Conservation (phyloP, 352 stramenopile genomes). For the Phytophthora chlamydospora region DNA sequence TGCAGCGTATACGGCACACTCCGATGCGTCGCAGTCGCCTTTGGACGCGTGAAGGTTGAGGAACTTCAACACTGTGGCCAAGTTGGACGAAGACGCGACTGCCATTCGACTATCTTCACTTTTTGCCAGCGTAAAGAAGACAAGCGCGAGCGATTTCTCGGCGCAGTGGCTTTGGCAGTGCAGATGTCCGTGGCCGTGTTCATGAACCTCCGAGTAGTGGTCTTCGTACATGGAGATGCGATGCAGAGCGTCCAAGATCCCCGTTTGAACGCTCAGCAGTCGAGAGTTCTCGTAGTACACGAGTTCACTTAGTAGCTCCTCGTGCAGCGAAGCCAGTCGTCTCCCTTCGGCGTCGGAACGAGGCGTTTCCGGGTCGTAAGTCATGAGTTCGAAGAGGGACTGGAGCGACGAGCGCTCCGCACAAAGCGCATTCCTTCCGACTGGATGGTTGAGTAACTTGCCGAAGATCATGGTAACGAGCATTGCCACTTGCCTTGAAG, state of each 20-base stretch:
- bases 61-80: conserved; percentile 47
- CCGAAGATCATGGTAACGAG: conserved; percentile 63
- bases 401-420: conserved; percentile 49
- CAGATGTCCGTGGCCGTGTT: not conserved
- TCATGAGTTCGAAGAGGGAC: conserved; percentile 61
- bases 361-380: conserved; percentile 5
- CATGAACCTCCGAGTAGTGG: not conserved
- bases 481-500: conserved; percentile 27
- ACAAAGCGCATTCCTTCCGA: conserved; percentile 54
- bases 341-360: conserved; percentile 4
- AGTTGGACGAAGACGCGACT: conserved; percentile 40
- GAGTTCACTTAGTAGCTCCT: conserved; percentile 56
- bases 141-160: conserved; percentile 43
- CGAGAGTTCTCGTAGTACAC: conserved; percentile 64
- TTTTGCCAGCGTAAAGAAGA: conserved; percentile 64
- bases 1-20: conserved; percentile 48
- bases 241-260: conserved; percentile 57
- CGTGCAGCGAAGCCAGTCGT: conserved; percentile 32
- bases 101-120: conserved; percentile 50
- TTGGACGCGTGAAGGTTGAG: conserved; percentile 33
- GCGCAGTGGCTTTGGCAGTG: conserved; percentile 10
- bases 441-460: conserved; percentile 56
- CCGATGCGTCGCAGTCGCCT: conserved; percentile 27
- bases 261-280: conserved; percentile 53
- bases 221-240: conserved; percentile 30